phyloP scores from a whole-genome alignment of 768 basidiomycete genomes.

The Auricularia auricula-judae region DNA sequence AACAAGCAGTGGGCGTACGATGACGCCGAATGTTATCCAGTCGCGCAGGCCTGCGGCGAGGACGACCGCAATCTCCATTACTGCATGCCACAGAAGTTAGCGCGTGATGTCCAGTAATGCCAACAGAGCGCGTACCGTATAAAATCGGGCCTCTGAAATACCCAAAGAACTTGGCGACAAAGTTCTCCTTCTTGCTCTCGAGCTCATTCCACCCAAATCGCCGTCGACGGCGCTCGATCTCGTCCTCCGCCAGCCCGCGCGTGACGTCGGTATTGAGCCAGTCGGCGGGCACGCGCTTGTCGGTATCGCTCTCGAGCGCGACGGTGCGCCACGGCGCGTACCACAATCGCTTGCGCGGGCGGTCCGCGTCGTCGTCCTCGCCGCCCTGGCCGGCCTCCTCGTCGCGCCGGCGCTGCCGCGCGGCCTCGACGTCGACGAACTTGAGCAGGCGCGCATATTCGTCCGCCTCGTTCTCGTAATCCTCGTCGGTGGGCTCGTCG shows the following conservation, averaged over 20 bases:
- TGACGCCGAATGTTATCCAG: conserved; percentile 41
- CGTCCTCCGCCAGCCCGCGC: conserved; percentile 25
- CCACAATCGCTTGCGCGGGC: conserved; percentile 26
- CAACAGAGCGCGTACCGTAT: conserved; percentile 13
- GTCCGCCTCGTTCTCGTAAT: conserved; percentile 10
- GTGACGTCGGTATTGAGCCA: conserved; percentile 31
- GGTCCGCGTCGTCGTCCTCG: conserved; percentile 22
- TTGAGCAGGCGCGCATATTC: conserved; percentile 29
- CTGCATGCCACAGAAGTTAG: background rate
- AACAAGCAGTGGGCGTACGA: conserved; percentile 19
- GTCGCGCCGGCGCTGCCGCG: conserved; percentile 8
- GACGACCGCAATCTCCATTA: conserved; percentile 38
- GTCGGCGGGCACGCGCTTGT: conserved; percentile 24
- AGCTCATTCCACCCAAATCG: conserved; percentile 33
- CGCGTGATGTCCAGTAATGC: too few relatives aligned
- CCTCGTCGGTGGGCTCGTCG: background rate
- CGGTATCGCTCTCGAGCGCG: conserved; percentile 14
- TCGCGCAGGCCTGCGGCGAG: conserved; percentile 34
- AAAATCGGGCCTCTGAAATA: conserved; percentile 35
- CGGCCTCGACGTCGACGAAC: conserved; percentile 24
- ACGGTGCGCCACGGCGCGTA: conserved; percentile 36
- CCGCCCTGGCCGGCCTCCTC: conserved; percentile 17
- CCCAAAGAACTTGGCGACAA: conserved; percentile 30
- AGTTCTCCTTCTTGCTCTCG: conserved; percentile 29
- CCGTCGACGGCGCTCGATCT: conserved; percentile 23